Evolutionary conservation across 1,284 basidiomycete species (phyloP).

Genomic region (Tilletia indica): DNA sequence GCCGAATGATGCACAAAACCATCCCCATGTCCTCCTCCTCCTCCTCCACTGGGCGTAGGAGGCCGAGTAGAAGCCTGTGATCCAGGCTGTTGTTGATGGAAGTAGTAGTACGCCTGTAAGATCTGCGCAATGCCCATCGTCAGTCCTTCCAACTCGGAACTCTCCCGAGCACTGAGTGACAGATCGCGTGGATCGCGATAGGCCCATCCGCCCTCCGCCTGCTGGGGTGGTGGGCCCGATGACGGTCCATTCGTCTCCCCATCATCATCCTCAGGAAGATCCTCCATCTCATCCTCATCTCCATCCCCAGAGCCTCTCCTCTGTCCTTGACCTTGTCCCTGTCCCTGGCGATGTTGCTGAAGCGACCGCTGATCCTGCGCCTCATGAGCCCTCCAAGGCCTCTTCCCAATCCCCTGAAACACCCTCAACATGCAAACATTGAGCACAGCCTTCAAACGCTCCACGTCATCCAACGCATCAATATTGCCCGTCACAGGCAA

Average conservation of each 20-base stretch:
- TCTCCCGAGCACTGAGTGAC: slow-evolving; percentile 40
- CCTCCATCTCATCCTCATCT: slow-evolving; percentile 21
- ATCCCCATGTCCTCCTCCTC: no score
- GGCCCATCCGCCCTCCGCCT: no score
- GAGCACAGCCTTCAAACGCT: slow-evolving; percentile 77
- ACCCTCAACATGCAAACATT: slow-evolving; percentile 84
- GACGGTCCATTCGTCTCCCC: slow-evolving; percentile 20
- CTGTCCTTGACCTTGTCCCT: background rate
- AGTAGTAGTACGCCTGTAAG: slow-evolving; percentile 36
- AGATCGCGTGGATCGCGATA: slow-evolving; percentile 32
- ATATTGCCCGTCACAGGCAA: slow-evolving; percentile 74
- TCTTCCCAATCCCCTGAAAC: slow-evolving; percentile 69
- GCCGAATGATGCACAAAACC: background rate
- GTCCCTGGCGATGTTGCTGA: background rate
- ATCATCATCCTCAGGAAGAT: background rate
- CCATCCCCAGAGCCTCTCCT: background rate
- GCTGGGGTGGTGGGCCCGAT: no score
- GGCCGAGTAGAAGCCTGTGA: background rate
- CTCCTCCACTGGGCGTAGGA: background rate
- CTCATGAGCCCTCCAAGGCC: background rate
- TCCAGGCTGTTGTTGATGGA: background rate
- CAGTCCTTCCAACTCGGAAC: slow-evolving; percentile 46
- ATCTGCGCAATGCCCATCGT: slow-evolving; percentile 43
- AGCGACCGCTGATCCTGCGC: background rate
- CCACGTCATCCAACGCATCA: slow-evolving; percentile 77